These are phyloP conservation scores for Fraxinus sp. DNA, from an alignment of 305 asterid genomes.

Conservation along the genomic window DNA sequence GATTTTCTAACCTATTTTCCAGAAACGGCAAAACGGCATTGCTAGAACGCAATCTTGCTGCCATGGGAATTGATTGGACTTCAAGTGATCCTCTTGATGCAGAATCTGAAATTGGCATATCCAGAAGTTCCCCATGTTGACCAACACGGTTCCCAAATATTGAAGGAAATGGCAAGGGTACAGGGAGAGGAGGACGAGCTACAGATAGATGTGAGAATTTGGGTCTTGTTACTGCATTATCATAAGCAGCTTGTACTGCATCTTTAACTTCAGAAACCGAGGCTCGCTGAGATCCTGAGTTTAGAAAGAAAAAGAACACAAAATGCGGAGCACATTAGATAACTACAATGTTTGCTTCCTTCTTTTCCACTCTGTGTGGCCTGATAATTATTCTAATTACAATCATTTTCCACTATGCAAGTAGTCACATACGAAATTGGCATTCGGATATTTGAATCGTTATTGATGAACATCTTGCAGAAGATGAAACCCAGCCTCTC, in stretches of 20 bases:
- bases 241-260: constrained; percentile 61
- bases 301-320: neutral
- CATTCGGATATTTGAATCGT: neutral
- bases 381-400: neutral
- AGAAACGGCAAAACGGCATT: constrained; percentile 69
- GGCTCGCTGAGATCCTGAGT: constrained; percentile 63
- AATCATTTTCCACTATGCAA: neutral
- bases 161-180: constrained; percentile 86
- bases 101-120: constrained; percentile 34
- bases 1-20: constrained; percentile 59
- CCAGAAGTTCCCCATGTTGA: constrained; percentile 60
- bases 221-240: constrained; percentile 45
- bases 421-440: neutral
- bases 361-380: neutral
- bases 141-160: constrained; percentile 64
- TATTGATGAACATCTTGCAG: neutral
- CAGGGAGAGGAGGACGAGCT: constrained; percentile 79
- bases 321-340: neutral
- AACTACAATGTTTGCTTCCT: neutral
- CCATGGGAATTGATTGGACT: constrained; percentile 84
- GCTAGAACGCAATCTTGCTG: constrained; percentile 83
- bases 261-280: constrained; percentile 59
- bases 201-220: constrained; percentile 72
- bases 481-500: neutral
- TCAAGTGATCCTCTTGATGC: constrained; percentile 71